Evolutionary conservation across 139 green algal genomes (phyloP).

Genomic region (Nannochloris sp.): DNA sequence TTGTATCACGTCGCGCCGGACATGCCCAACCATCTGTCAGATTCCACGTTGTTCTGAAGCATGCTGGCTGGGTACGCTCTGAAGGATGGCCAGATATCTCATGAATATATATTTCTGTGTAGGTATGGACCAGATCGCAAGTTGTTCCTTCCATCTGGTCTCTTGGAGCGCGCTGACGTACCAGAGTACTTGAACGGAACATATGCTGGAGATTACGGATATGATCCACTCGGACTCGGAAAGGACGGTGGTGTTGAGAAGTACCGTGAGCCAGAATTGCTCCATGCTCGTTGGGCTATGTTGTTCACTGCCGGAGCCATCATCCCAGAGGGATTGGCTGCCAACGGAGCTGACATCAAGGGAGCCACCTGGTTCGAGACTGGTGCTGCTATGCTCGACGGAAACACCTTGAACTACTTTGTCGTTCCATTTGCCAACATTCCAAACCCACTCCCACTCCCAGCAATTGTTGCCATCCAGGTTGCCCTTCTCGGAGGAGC

Average conservation of each 20-base stretch:
- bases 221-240: conserved; percentile 86
- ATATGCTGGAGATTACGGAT: conserved; percentile 86
- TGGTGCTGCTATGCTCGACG: conserved; percentile 84
- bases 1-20: neutral
- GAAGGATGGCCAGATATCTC: neutral
- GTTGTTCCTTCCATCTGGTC: conserved; percentile 78
- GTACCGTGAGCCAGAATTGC: conserved; percentile 85
- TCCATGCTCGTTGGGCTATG: conserved; percentile 96
- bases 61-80: neutral
- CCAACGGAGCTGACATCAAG: conserved; percentile 78
- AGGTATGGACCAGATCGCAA: conserved; percentile 61
- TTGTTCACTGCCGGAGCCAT: conserved; percentile 91
- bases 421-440: conserved; percentile 80
- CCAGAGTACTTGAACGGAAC: conserved; percentile 80
- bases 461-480: conserved; percentile 66
- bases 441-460: conserved; percentile 82
- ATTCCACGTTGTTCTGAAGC: neutral
- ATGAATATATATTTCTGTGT: neutral
- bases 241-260: conserved; percentile 77
- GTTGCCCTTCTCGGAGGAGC: conserved; percentile 77
- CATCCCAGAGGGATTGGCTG: conserved; percentile 90
- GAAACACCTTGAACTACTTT: conserved; percentile 91
- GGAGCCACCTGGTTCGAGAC: conserved; percentile 91
- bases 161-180: conserved; percentile 70
- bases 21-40: too few species aligned